Conservation (phyloP, 768 basidiomycete species). For the Serendipita sp. region DNA sequence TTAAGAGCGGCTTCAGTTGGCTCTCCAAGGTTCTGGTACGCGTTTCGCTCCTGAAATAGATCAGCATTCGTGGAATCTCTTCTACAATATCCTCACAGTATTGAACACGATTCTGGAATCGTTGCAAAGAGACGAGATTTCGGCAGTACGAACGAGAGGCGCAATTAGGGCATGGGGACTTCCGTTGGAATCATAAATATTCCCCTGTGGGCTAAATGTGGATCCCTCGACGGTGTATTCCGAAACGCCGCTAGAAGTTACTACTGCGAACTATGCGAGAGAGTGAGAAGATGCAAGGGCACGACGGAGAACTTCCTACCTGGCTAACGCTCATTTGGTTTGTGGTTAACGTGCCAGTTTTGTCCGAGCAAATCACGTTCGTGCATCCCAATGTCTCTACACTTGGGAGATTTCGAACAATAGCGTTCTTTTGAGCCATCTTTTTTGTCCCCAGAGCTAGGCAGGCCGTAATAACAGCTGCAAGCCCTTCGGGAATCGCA, state of each 20-base stretch:
- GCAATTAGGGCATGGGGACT: slow-evolving; percentile 33
- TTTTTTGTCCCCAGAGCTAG: slow-evolving; percentile 94
- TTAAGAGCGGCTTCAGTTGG: slow-evolving; percentile 95
- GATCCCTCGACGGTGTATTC: slow-evolving; percentile 82
- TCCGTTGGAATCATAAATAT: slow-evolving; percentile 49
- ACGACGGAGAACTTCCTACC: slow-evolving; percentile 24
- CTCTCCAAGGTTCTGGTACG: slow-evolving; percentile 78
- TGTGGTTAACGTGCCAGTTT: slow-evolving; percentile 91
- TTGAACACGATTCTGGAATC: slow-evolving; percentile 84
- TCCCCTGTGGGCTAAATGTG: slow-evolving; percentile 77
- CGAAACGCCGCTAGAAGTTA: slow-evolving; percentile 21
- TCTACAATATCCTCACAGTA: slow-evolving; percentile 29
- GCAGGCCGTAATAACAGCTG: slow-evolving; percentile 95
- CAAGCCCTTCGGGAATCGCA: slow-evolving; percentile 96
- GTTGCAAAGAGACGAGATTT: slow-evolving; percentile 88
- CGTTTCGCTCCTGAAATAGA: slow-evolving; percentile 48
- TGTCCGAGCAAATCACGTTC: slow-evolving; percentile 97
- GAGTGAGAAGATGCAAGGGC: background rate
- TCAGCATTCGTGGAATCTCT: slow-evolving; percentile 8
- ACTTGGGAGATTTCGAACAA: slow-evolving; percentile 87
- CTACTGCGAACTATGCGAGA: background rate
- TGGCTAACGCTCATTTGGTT: slow-evolving; percentile 94
- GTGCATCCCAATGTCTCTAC: slow-evolving; percentile 97
- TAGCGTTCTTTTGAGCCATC: slow-evolving; percentile 98
- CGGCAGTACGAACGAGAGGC: slow-evolving; percentile 69